These are phyloP conservation scores for Solanum pennellii DNA, from an alignment of 257 asterid genomes.

Conservation along the genomic window DNA sequence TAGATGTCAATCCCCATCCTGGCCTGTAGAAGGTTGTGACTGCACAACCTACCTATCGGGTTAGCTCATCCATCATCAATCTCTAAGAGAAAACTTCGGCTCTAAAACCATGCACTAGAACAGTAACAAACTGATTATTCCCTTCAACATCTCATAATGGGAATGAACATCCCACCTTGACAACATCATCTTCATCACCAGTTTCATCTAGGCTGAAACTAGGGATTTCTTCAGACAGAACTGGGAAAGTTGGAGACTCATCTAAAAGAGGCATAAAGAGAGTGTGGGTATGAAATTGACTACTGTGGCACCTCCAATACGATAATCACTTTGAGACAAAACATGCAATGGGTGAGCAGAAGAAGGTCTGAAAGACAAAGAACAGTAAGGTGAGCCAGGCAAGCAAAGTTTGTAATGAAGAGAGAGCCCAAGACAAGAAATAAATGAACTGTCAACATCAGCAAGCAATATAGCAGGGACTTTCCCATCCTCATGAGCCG, in stretches of 20 bases:
- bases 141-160: slow-evolving; percentile 35
- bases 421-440: slow-evolving; percentile 55
- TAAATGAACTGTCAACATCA: slow-evolving; percentile 69
- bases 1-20: slow-evolving; percentile 93
- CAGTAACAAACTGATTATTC: slow-evolving; percentile 58
- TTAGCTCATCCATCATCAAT: slow-evolving; percentile 54
- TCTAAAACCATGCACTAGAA: slow-evolving; percentile 91
- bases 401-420: slow-evolving; percentile 80
- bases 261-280: slow-evolving; percentile 61
- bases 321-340: slow-evolving; percentile 32
- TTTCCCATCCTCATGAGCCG: slow-evolving; percentile 47
- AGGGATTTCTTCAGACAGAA: slow-evolving; percentile 56
- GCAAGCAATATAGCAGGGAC: slow-evolving; percentile 83
- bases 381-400: slow-evolving; percentile 54
- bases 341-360: slow-evolving; percentile 35
- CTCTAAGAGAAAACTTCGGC: slow-evolving; percentile 93
- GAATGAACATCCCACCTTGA: slow-evolving; percentile 29
- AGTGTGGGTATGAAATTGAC: slow-evolving; percentile 53
- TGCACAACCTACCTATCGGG: slow-evolving; percentile 66
- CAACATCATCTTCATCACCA: slow-evolving; percentile 33
- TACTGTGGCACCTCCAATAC: slow-evolving; percentile 65
- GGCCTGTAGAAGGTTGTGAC: slow-evolving; percentile 90
- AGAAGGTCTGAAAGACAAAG: slow-evolving; percentile 49
- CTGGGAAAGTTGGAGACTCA: slow-evolving; percentile 60
- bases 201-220: slow-evolving; percentile 45